phyloP scores from a whole-genome alignment of 2,329 filamentous ascomycete species.

The Diplodia corticola region DNA sequence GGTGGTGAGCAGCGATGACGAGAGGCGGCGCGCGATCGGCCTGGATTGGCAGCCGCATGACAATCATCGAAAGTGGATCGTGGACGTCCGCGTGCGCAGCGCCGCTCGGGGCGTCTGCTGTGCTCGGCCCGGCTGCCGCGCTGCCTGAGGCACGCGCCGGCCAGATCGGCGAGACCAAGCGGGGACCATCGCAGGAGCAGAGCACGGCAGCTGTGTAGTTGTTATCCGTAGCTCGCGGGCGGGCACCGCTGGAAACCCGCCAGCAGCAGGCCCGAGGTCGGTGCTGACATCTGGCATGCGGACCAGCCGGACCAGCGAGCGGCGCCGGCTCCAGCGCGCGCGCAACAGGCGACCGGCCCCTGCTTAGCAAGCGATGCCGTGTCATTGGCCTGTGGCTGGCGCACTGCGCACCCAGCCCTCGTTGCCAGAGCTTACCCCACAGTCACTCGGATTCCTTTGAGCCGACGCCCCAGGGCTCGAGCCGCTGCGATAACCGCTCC shows the following conservation, averaged over 20 bases:
- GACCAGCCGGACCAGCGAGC: too few species aligned
- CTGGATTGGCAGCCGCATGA: slow-evolving; percentile 16
- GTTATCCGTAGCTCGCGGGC: background rate
- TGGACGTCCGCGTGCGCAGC: slow-evolving; percentile 7
- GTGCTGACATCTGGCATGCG: too few species aligned
- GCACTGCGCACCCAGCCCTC: background rate
- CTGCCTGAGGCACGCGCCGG: slow-evolving; percentile 2
- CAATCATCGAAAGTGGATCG: slow-evolving; percentile 16
- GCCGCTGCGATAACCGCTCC: slow-evolving; percentile 10
- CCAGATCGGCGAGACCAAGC: background rate
- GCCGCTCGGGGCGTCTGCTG: slow-evolving; percentile 10
- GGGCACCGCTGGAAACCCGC: background rate
- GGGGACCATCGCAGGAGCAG: too few species aligned
- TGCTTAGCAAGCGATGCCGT: slow-evolving; percentile 19
- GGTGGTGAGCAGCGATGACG: slow-evolving; percentile 20
- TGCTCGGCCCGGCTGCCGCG: slow-evolving; percentile 4
- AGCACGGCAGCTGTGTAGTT: background rate
- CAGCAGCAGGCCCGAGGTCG: slow-evolving; percentile 3
- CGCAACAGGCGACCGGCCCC: background rate
- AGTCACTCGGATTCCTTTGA: slow-evolving; percentile 18
- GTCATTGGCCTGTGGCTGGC: slow-evolving; percentile 5
- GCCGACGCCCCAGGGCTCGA: slow-evolving; percentile 10
- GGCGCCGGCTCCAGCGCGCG: background rate
- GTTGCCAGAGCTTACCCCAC: slow-evolving; percentile 6
- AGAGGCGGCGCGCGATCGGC: slow-evolving; percentile 13